Evolutionary conservation across 257 asterid species (phyloP).

Genomic region (Primulina huaijiensis): DNA sequence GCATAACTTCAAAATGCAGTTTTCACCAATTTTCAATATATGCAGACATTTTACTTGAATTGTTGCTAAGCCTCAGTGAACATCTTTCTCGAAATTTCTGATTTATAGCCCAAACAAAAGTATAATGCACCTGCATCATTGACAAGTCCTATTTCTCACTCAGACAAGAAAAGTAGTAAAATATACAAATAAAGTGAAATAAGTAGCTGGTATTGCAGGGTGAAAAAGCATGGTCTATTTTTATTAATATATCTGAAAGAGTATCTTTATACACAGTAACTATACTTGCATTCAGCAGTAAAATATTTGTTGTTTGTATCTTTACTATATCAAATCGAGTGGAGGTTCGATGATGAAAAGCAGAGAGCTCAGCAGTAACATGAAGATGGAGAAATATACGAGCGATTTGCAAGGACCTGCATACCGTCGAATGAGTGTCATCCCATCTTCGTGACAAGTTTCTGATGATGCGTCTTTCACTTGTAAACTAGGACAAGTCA

Average conservation of each 20-base stretch:
- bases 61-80: no score
- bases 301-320: background rate
- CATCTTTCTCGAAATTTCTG: no score
- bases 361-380: conserved; percentile 48
- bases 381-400: conserved; percentile 48
- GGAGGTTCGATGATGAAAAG: conserved; percentile 66
- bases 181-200: background rate
- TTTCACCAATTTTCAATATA: no score
- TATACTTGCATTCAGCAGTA: background rate
- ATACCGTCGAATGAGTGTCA: conserved; percentile 39
- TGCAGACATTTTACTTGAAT: no score
- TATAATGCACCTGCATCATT: background rate
- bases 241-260: no score
- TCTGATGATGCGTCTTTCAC: conserved; percentile 53
- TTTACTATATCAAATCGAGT: conserved; percentile 33
- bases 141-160: background rate
- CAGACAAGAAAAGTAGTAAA: background rate
- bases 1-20: no score
- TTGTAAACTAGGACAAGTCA: conserved; percentile 50
- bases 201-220: background rate
- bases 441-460: conserved; percentile 45
- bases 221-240: background rate
- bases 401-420: conserved; percentile 70
- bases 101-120: background rate
- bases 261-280: background rate